These are phyloP conservation scores for Ophiosphaerella herpotricha DNA, from an alignment of 2,329 filamentous ascomycete species.

Conservation along the genomic window DNA sequence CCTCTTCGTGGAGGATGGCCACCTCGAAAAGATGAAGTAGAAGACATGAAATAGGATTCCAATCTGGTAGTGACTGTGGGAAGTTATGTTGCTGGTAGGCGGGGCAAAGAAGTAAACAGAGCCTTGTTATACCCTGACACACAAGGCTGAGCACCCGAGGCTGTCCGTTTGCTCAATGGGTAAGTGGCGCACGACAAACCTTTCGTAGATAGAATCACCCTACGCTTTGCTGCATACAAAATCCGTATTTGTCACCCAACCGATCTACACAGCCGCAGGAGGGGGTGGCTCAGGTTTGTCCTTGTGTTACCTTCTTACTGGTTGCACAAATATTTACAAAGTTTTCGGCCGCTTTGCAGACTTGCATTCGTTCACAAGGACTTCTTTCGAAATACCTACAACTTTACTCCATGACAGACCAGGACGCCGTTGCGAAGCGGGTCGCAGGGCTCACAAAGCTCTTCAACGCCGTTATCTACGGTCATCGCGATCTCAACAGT, in stretches of 20 bases:
- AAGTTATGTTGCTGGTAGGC: no score
- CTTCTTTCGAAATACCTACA: neutral
- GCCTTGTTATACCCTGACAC: neutral
- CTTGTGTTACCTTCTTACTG: slow-evolving; percentile 5
- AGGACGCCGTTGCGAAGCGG: slow-evolving; percentile 28
- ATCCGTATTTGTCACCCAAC: slow-evolving; percentile 26
- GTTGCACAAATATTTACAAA: slow-evolving; percentile 1
- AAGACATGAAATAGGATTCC: slow-evolving; percentile 1
- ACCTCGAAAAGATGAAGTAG: slow-evolving; percentile 17
- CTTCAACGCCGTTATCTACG: slow-evolving; percentile 48
- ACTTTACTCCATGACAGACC: slow-evolving; percentile 17
- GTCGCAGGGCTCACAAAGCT: slow-evolving; percentile 43
- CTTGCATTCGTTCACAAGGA: neutral
- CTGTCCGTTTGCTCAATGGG: slow-evolving; percentile 17
- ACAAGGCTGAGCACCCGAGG: slow-evolving; percentile 28
- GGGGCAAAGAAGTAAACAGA: neutral
- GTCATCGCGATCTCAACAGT: slow-evolving; percentile 46
- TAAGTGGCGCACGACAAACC: slow-evolving; percentile 22
- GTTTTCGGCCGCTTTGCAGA: neutral
- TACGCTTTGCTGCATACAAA: slow-evolving; percentile 16
- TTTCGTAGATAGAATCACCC: slow-evolving; percentile 15
- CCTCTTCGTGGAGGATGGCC: slow-evolving; percentile 30
- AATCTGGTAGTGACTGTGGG: neutral
- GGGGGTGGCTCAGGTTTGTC: slow-evolving; percentile 9
- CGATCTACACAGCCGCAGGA: slow-evolving; percentile 20